These are phyloP conservation scores for Ascomycota sp. DNA, from an alignment of 2,329 filamentous ascomycete genomes.

Conservation along the genomic window DNA sequence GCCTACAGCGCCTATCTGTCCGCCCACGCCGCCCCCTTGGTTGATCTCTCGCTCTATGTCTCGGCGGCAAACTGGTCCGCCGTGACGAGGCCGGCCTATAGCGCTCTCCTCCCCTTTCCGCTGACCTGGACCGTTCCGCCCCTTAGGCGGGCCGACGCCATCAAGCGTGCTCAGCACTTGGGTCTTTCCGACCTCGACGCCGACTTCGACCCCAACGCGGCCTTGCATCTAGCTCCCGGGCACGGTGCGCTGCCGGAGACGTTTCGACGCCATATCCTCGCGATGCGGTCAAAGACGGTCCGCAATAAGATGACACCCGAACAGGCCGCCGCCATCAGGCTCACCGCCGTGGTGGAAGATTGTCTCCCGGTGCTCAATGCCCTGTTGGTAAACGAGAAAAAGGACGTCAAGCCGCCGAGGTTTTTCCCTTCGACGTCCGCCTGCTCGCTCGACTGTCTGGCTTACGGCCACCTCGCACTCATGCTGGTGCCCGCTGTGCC, in stretches of 20 bases:
- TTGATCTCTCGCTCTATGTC: constrained; percentile 78
- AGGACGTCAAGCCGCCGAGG: constrained; percentile 7
- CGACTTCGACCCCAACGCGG: constrained; percentile 23
- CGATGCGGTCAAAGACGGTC: constrained; percentile 32
- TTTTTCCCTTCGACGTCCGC: constrained; percentile 10
- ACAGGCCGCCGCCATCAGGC: constrained; percentile 51
- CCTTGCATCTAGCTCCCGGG: constrained; percentile 15
- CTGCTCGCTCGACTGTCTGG: constrained; percentile 49
- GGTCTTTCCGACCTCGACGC: constrained; percentile 49
- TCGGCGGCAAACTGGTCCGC: constrained; percentile 72
- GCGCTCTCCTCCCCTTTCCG: constrained; percentile 61
- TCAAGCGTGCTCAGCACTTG: constrained; percentile 47
- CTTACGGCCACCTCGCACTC: constrained; percentile 58
- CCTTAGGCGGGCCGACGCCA: constrained; percentile 47
- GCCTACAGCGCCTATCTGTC: constrained; percentile 50
- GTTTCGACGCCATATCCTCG: constrained; percentile 17
- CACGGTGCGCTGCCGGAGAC: constrained; percentile 18
- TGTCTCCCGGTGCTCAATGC: constrained; percentile 53
- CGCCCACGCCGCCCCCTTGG: constrained; percentile 52
- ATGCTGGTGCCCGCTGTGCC: constrained; percentile 35
- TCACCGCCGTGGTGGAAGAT: constrained; percentile 51
- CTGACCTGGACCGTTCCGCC: constrained; percentile 74
- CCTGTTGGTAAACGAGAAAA: constrained; percentile 15
- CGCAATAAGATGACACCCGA: constrained; percentile 45
- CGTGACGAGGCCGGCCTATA: constrained; percentile 63